Percentiles rank a stretch among this genome's conserved stretches.
Evolutionary conservation across 768 basidiomycete species (phyloP).

Genomic region (Tylopilus vinaceipallidus): DNA sequence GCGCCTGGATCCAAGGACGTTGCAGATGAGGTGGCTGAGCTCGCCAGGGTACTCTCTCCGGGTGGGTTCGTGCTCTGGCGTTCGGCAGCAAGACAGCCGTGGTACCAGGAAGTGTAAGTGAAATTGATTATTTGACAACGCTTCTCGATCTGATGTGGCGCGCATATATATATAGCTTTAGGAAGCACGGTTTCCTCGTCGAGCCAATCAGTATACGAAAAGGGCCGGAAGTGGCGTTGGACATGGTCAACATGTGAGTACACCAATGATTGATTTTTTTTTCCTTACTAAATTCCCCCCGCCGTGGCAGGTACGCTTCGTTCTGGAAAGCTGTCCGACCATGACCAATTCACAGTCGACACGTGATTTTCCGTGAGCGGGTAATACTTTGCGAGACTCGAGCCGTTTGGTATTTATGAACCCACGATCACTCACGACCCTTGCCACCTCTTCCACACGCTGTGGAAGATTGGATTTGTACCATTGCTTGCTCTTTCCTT

Average conservation of each 20-base stretch:
- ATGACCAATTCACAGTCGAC: too few species aligned
- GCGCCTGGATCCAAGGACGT: slow-evolving; percentile 45
- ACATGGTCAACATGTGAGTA: slow-evolving; percentile 68
- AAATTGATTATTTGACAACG: neutral
- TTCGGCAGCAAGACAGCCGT: slow-evolving; percentile 59
- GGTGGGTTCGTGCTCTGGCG: slow-evolving; percentile 69
- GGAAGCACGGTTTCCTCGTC: slow-evolving; percentile 52
- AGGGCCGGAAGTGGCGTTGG: slow-evolving; percentile 49
- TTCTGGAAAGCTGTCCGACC: too few species aligned
- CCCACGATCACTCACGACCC: too few species aligned
- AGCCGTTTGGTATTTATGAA: too few species aligned
- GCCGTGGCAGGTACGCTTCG: too few species aligned
- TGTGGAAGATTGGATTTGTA: too few species aligned
- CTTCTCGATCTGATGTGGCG: neutral
- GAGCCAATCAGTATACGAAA: slow-evolving; percentile 50
- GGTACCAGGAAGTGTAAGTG: slow-evolving; percentile 57
- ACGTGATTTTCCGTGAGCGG: too few species aligned
- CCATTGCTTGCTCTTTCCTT: too few species aligned
- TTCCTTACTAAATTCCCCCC: too few species aligned
- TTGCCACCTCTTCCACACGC: too few species aligned
- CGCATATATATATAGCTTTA: slow-evolving; percentile 38
- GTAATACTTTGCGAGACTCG: too few species aligned
- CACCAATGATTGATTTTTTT: too few species aligned
- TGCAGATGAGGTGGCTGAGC: slow-evolving; percentile 52
- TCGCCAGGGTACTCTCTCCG: slow-evolving; percentile 52